These are phyloP conservation scores for Lepidopterella palustris DNA, from an alignment of 495 filamentous ascomycete species.

Conservation along the genomic window DNA sequence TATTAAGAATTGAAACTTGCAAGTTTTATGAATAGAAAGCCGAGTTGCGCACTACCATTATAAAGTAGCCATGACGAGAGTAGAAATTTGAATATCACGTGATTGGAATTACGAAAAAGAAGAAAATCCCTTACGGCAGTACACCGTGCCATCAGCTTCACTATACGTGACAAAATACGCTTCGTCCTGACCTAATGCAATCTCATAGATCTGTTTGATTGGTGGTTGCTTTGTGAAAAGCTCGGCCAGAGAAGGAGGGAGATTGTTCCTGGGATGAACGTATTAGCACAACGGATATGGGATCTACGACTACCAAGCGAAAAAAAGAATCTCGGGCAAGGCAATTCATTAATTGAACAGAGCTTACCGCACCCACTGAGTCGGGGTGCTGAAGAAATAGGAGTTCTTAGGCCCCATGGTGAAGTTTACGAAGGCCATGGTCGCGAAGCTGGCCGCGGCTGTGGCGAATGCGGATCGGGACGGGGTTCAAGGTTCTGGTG, in stretches of 20 bases:
- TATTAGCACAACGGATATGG: not conserved
- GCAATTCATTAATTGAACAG: not conserved
- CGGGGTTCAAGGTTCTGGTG: not conserved
- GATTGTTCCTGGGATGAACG: constrained; percentile 14
- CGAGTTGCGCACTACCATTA: too few relatives aligned
- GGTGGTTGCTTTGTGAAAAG: constrained; percentile 24
- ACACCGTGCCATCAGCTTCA: constrained; percentile 17
- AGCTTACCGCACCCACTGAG: constrained; percentile 25
- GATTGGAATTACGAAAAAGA: not conserved
- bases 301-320: not conserved
- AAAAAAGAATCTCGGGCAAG: not conserved
- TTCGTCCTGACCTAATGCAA: constrained; percentile 14
- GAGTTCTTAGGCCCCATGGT: constrained; percentile 21
- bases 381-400: constrained; percentile 26
- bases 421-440: constrained; percentile 18
- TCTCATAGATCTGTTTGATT: constrained; percentile 22
- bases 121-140: constrained; percentile 14
- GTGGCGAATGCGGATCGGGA: not conserved
- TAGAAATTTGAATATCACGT: not conserved
- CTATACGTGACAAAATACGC: constrained; percentile 24
- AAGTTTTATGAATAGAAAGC: too few relatives aligned
- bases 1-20: not conserved
- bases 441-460: constrained; percentile 6
- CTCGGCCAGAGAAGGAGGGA: constrained; percentile 21
- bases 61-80: too few relatives aligned